Evolutionary conservation across 768 basidiomycete genomes (phyloP), one percentile per base, ranked within the genome.

Genomic region (Lactifluus subvellereus): DNA sequence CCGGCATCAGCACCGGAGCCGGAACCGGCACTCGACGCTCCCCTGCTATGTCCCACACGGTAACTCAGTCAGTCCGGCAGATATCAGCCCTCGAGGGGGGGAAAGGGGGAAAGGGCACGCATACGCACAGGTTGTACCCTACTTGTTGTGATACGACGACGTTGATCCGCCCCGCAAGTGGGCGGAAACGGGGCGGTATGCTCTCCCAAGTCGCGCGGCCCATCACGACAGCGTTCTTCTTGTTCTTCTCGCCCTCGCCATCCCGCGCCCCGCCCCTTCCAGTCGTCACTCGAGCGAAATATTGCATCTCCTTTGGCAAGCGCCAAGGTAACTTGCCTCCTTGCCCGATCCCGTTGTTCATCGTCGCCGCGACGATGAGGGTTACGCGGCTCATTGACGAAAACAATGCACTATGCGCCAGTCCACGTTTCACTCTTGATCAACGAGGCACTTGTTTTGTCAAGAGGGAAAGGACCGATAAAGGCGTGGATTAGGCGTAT

Each of bases 121-220:
- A 1, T 20, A 73, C 89, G 62, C 72, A 92, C 91, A 89, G 71
- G 61, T 83, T 74, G 67, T 86, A 89, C 51, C 76, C 74, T 30
- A 71, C 48, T 67, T 86, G 83, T 54, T 81, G 78, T 73, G 84
- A 87, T 62, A 95, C 75, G 60, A 99, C 85, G 30, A 95, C 72
- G 71, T 98, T 99, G 59, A 81, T 59, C 54, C 97, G 80, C 49
- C 80, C 82, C 47, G 81, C 77, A 20, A 99, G 80, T 5, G 97
- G 97, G 65, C 89, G 80, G 75, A 88, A 90, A 72, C 85, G 90
- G 20, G 71, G 66, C 8, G 97, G 96, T 59, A 99, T 98, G 72
- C 91, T 91, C 76, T 98, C 94, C 97, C 97, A 99, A 14, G 94
- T 96, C 70, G 91, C 94, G 60, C 96, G 82, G 13, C 97, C 97